Conservation (phyloP, 2,329 filamentous ascomycete genomes). For the Penicillium brasilianum region DNA sequence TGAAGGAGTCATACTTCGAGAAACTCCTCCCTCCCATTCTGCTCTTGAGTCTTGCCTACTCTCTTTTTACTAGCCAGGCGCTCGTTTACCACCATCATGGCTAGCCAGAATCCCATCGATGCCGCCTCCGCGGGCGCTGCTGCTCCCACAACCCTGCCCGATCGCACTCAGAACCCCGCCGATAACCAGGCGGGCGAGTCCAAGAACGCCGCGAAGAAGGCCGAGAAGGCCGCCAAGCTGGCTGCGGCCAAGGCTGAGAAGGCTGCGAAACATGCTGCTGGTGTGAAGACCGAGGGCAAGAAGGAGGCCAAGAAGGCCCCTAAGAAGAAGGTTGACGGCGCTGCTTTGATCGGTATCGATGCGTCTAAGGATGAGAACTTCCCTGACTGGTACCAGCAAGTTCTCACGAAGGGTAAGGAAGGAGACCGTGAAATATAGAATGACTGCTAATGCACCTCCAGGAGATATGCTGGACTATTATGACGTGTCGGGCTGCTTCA, state of each 20-base stretch:
- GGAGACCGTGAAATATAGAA: neutral
- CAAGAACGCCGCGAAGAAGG: constrained; percentile 55
- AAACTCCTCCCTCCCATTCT: constrained; percentile 19
- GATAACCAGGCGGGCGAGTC: constrained; percentile 39
- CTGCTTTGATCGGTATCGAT: constrained; percentile 82
- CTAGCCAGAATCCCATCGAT: constrained; percentile 39
- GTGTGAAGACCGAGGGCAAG: constrained; percentile 47
- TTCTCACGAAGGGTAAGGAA: constrained; percentile 89
- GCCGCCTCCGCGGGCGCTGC: constrained; percentile 32
- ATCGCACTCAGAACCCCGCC: constrained; percentile 48
- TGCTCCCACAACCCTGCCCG: constrained; percentile 43
- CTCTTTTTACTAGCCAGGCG: constrained; percentile 28
- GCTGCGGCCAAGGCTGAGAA: constrained; percentile 48
- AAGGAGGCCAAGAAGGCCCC: constrained; percentile 46
- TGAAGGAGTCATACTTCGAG: constrained; percentile 31
- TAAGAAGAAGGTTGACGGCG: constrained; percentile 63
- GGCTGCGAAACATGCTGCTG: constrained; percentile 11
- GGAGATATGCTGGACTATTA: constrained; percentile 56
- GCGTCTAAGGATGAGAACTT: constrained; percentile 85
- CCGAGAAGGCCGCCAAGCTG: constrained; percentile 53
- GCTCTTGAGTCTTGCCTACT: constrained; percentile 21
- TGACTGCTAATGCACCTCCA: neutral
- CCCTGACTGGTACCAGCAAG: constrained; percentile 94
- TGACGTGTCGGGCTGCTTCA: constrained; percentile 96
- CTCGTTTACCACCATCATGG: constrained; percentile 35